Percentiles rank a stretch among this genome's conserved stretches.
Evolutionary conservation across 169 alveolate genomes (phyloP).

Genomic region (Plasmodium inui): DNA sequence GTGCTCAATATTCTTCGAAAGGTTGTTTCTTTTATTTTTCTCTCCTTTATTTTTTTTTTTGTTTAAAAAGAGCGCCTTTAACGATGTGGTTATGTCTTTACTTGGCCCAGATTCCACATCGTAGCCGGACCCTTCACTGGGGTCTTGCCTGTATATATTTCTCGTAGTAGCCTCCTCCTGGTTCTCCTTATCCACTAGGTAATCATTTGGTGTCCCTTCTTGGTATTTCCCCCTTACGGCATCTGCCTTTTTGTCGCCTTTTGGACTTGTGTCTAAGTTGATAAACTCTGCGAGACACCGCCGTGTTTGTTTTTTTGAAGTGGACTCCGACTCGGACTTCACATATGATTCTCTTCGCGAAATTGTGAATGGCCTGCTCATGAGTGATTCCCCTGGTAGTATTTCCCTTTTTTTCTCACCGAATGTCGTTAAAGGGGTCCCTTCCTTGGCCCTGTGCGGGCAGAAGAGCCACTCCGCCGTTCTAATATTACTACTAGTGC

Average conservation of each 20-base stretch:
- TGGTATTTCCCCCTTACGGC: not conserved
- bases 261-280: constrained; percentile 9
- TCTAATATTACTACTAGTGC: not conserved
- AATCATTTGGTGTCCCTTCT: not conserved
- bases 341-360: not conserved
- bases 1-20: not conserved
- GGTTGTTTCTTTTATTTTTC: not conserved
- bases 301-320: not conserved
- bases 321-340: not conserved
- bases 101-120: not conserved
- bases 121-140: not conserved
- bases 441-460: not conserved
- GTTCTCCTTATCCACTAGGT: not conserved
- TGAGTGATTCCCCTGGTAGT: not conserved
- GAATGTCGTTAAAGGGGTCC: not conserved
- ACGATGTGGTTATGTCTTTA: not conserved
- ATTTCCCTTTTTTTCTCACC: not conserved
- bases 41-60: not conserved
- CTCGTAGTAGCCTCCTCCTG: not conserved
- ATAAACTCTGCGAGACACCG: constrained; percentile 13
- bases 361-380: not conserved
- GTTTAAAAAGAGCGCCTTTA: not conserved
- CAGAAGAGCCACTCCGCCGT: not conserved
- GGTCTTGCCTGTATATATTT: not conserved
- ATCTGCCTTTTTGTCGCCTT: not conserved